Evolutionary conservation across 306 rosid species (phyloP).

Genomic region (Glycine latifolia): DNA sequence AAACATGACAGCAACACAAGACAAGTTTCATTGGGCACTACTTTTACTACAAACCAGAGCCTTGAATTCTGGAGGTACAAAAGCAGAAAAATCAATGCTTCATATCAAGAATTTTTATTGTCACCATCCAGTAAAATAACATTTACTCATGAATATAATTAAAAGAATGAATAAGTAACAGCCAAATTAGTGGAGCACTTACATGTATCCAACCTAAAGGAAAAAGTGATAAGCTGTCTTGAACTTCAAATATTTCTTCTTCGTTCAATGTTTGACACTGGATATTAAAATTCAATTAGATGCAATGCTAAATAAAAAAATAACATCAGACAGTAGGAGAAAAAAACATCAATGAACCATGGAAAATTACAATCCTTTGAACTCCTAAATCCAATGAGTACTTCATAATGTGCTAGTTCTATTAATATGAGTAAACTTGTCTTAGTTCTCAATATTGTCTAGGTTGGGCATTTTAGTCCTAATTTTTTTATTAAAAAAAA

Average conservation of each 20-base stretch:
- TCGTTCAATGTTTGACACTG: slow-evolving; percentile 98
- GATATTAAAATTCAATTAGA: slow-evolving; percentile 42
- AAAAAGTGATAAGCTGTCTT: slow-evolving; percentile 91
- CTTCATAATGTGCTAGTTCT: slow-evolving; percentile 2
- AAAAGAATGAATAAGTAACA: slow-evolving; percentile 15
- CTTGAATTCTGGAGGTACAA: slow-evolving; percentile 5
- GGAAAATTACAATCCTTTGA: slow-evolving; percentile 35
- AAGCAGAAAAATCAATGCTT: slow-evolving; percentile 30
- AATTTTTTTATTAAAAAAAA: background rate
- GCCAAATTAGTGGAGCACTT: slow-evolving; percentile 58
- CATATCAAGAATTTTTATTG: background rate
- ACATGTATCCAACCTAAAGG: slow-evolving; percentile 99
- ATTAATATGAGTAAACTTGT: background rate
- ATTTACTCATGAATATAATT: slow-evolving; percentile 21
- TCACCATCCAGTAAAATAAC: slow-evolving; percentile 25
- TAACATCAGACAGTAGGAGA: background rate
- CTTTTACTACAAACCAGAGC: slow-evolving; percentile 12
- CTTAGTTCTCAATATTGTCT: background rate
- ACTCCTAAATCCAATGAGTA: slow-evolving; percentile 32
- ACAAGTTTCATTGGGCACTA: slow-evolving; percentile 9
- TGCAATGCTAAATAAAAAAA: slow-evolving; percentile 41
- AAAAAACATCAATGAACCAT: slow-evolving; percentile 15
- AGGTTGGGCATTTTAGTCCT: background rate
- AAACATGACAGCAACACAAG: slow-evolving; percentile 33
- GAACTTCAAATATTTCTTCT: slow-evolving; percentile 99